phyloP scores from a whole-genome alignment of 257 asterid species.

The Asclepias syriaca region DNA sequence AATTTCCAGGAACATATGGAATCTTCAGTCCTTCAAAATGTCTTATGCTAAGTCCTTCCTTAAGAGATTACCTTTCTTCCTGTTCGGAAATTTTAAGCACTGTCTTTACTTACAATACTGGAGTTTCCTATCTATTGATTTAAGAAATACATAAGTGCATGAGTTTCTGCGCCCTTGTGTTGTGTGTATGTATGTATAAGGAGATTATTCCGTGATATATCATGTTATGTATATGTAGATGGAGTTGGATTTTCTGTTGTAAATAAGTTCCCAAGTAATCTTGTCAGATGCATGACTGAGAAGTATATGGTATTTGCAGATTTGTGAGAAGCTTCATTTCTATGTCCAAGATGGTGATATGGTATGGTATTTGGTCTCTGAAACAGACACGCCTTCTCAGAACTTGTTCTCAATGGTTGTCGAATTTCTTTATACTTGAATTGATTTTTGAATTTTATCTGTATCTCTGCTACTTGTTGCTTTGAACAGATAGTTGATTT shows the following conservation, averaged over 20 bases:
- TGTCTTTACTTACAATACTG: neutral
- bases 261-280: neutral
- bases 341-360: slow-evolving; percentile 77
- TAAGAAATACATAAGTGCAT: neutral
- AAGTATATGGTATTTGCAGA: slow-evolving; percentile 45
- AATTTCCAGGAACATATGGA: neutral
- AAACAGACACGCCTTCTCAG: neutral
- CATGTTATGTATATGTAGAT: neutral
- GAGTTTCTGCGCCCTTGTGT: neutral
- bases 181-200: too few species aligned
- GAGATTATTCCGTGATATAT: neutral
- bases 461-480: neutral
- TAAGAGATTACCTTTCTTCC: neutral
- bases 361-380: slow-evolving; percentile 37
- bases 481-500: slow-evolving; percentile 81
- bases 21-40: neutral
- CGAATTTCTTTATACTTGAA: neutral
- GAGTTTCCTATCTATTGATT: neutral
- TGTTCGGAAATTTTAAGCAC: neutral
- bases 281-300: neutral
- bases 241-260: neutral
- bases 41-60: neutral
- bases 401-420: neutral
- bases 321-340: slow-evolving; percentile 70
- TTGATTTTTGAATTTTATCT: neutral